A percentile compares a stretch with the other conserved stretches of the same genome.
Evolutionary conservation across 2,329 filamentous ascomycete species (phyloP).

Genomic region (Alternaria rosae): DNA sequence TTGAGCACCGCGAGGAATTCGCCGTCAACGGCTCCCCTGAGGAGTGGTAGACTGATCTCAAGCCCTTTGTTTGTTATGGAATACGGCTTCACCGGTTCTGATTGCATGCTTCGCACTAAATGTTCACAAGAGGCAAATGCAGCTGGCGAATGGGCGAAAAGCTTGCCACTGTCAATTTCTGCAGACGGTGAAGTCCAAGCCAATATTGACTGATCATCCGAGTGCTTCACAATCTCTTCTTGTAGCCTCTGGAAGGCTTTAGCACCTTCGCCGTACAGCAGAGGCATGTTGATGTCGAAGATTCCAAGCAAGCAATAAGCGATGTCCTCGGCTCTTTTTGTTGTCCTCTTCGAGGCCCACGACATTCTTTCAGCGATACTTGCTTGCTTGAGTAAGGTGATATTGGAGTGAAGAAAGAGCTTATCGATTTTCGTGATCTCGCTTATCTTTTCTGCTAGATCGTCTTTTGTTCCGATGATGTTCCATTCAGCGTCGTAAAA

Average conservation of each 20-base stretch:
- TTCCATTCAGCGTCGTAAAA: neutral
- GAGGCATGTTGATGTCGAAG: neutral
- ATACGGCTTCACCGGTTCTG: neutral
- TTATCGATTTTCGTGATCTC: neutral
- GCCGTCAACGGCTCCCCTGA: neutral
- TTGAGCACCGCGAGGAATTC: neutral
- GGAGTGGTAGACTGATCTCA: neutral
- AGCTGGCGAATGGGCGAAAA: neutral
- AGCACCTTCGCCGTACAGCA: neutral
- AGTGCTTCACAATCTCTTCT: neutral
- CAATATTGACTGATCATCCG: neutral
- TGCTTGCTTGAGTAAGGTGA: neutral
- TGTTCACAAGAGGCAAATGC: neutral
- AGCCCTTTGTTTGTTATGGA: neutral
- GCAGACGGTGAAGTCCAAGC: neutral
- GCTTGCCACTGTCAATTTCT: accelerated
- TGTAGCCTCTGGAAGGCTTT: neutral
- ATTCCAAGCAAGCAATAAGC: neutral
- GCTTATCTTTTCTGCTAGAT: neutral
- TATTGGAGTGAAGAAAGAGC: neutral
- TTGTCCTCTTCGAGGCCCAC: neutral
- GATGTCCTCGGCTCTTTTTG: neutral
- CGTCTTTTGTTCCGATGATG: neutral
- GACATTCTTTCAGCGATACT: neutral
- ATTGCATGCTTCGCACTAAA: neutral